phyloP scores from a whole-genome alignment of 1,139 yeast genomes.

The Pichia terricola region DNA sequence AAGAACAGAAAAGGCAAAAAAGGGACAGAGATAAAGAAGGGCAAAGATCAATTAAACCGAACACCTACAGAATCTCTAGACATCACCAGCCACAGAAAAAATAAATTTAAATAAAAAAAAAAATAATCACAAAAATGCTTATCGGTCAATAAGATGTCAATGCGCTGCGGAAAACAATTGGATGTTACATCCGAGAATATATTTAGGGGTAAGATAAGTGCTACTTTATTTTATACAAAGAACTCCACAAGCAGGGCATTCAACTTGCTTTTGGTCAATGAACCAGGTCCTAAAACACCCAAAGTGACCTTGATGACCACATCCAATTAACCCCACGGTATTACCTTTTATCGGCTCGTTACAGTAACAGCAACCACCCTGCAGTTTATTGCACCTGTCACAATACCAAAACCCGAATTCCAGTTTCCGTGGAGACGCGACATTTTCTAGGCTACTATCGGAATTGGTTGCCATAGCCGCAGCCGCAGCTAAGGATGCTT shows the following conservation, averaged over 20 bases:
- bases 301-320: slow-evolving; percentile 88
- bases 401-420: slow-evolving; percentile 78
- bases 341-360: slow-evolving; percentile 70
- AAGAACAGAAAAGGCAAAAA: too few relatives aligned
- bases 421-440: slow-evolving; percentile 8
- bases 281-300: slow-evolving; percentile 78
- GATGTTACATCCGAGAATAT: too few relatives aligned
- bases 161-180: too few relatives aligned
- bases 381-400: slow-evolving; percentile 51
- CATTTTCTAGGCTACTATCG: neutral
- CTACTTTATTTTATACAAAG: slow-evolving; percentile 1
- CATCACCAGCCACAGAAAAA: too few relatives aligned
- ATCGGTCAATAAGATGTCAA: too few relatives aligned
- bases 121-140: too few relatives aligned
- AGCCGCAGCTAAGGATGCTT: slow-evolving; percentile 4
- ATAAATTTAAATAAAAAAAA: too few relatives aligned
- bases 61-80: too few relatives aligned
- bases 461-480: neutral
- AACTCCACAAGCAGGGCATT: slow-evolving; percentile 50
- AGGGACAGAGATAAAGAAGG: too few relatives aligned
- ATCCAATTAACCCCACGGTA: slow-evolving; percentile 54
- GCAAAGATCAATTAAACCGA: too few relatives aligned
- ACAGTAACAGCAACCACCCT: slow-evolving; percentile 72
- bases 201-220: too few relatives aligned
- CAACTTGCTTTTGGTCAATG: slow-evolving; percentile 47